Conservation (phyloP, 176 grass and related monocot species). For the Carex kokanica region DNA sequence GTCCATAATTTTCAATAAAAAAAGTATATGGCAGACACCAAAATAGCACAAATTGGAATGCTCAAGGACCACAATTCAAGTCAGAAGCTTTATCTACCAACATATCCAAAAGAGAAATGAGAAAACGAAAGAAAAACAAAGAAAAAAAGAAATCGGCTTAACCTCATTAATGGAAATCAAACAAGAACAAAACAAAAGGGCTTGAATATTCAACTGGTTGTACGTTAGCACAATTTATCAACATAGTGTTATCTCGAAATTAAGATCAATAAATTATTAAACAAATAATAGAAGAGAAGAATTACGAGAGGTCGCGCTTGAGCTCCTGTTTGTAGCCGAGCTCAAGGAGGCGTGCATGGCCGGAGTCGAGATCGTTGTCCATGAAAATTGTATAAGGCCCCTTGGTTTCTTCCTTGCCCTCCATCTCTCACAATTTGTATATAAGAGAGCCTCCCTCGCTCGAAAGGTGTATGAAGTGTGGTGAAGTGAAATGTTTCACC, state of each 20-base stretch:
- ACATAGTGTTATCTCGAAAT: neutral
- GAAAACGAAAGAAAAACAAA: neutral
- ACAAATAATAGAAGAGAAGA: neutral
- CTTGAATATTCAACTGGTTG: no score
- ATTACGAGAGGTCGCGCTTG: constrained; percentile 88
- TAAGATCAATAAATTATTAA: neutral
- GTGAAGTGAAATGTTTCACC: neutral
- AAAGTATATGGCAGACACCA: neutral
- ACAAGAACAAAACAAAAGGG: neutral
- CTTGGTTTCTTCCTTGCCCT: constrained; percentile 9
- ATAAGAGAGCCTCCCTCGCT: neutral
- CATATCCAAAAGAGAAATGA: neutral
- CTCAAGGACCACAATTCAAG: neutral
- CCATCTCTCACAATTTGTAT: neutral
- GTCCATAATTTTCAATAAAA: neutral
- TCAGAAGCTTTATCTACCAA: neutral
- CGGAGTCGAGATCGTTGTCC: constrained; percentile 35
- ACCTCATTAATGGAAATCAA: neutral
- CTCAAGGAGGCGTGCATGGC: constrained; percentile 54
- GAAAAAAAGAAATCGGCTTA: neutral
- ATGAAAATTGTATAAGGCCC: neutral
- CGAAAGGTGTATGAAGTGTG: neutral
- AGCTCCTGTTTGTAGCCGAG: constrained; percentile 97
- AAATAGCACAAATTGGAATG: constrained; percentile 10
- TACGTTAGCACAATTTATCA: neutral